Percentiles rank a stretch among this genome's conserved stretches.
Conservation (phyloP, 768 basidiomycete species). For the Calocera viscosa region DNA sequence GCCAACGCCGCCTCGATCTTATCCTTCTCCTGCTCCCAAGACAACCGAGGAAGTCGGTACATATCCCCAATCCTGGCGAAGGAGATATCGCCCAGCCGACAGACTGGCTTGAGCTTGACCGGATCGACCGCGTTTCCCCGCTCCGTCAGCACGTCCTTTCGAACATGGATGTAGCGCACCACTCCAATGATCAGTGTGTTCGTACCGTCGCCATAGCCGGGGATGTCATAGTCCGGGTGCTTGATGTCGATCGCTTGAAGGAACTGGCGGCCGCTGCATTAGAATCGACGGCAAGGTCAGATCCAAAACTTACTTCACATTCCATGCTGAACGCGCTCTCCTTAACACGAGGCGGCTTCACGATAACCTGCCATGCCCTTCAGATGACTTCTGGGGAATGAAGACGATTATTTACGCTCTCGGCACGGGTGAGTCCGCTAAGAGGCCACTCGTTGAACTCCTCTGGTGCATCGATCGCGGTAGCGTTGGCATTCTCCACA, state of each 20-base stretch:
- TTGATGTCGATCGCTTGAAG: conserved; percentile 40
- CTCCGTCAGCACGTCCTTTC: conserved; percentile 30
- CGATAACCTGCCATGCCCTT: conserved; percentile 29
- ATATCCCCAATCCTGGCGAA: conserved; percentile 40
- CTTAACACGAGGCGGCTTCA: conserved; percentile 41
- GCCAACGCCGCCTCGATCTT: conserved; percentile 8
- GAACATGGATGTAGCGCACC: conserved; percentile 43
- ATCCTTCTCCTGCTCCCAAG: conserved; percentile 33
- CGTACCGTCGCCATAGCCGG: too few relatives aligned
- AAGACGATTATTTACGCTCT: conserved; percentile 35
- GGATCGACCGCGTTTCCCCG: conserved; percentile 28
- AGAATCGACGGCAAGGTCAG: too few relatives aligned
- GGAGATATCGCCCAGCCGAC: conserved; percentile 43
- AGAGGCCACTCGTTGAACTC: conserved; percentile 47
- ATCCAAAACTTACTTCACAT: too few relatives aligned
- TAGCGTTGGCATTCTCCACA: conserved; percentile 43
- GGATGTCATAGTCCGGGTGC: conserved; percentile 30
- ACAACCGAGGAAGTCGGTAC: conserved; percentile 36
- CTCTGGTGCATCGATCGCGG: conserved; percentile 42
- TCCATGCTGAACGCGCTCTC: conserved; percentile 51
- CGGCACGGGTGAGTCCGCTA: conserved; percentile 43
- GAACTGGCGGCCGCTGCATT: too few relatives aligned
- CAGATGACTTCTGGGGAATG: conserved; percentile 11
- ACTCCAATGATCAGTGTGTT: conserved; percentile 39
- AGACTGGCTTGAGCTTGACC: conserved; percentile 26